Evolutionary conservation across 805 yeast genomes (phyloP).

Genomic region (Cyberlindnera subsufficiens): DNA sequence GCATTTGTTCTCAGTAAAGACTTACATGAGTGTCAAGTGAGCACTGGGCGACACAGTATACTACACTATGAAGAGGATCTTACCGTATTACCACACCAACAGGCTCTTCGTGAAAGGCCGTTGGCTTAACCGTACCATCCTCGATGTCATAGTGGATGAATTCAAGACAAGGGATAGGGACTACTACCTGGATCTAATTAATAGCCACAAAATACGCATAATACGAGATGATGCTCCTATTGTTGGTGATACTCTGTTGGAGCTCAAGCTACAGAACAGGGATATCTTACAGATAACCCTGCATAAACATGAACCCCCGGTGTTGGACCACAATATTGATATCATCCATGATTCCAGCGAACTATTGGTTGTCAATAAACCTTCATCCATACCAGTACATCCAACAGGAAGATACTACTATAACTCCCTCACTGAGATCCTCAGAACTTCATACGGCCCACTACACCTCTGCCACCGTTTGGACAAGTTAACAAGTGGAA

Average conservation of each 20-base stretch:
- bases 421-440: slow-evolving; percentile 70
- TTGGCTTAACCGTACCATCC: slow-evolving; percentile 16
- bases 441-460: slow-evolving; percentile 49
- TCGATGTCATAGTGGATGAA: slow-evolving; percentile 17
- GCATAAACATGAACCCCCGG: slow-evolving; percentile 81
- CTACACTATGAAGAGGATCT: slow-evolving; percentile 44
- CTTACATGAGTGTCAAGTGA: no score
- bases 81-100: slow-evolving; percentile 49
- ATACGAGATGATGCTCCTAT: slow-evolving; percentile 1
- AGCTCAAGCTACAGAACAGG: slow-evolving; percentile 21
- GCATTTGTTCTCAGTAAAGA: no score
- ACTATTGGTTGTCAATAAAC: slow-evolving; percentile 82
- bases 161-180: slow-evolving; percentile 13
- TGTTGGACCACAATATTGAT: slow-evolving; percentile 25
- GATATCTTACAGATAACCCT: slow-evolving; percentile 30
- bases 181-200: slow-evolving; percentile 11
- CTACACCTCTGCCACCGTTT: slow-evolving; percentile 69
- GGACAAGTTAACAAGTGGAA: slow-evolving; percentile 90
- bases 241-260: slow-evolving; percentile 3
- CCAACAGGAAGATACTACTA: slow-evolving; percentile 85
- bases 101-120: slow-evolving; percentile 18
- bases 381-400: slow-evolving; percentile 91
- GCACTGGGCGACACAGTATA: background rate
- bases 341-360: slow-evolving; percentile 41
- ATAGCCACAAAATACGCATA: slow-evolving; percentile 6